phyloP scores from a whole-genome alignment of 1,139 yeast genomes.

The Protomyces inouyei region DNA sequence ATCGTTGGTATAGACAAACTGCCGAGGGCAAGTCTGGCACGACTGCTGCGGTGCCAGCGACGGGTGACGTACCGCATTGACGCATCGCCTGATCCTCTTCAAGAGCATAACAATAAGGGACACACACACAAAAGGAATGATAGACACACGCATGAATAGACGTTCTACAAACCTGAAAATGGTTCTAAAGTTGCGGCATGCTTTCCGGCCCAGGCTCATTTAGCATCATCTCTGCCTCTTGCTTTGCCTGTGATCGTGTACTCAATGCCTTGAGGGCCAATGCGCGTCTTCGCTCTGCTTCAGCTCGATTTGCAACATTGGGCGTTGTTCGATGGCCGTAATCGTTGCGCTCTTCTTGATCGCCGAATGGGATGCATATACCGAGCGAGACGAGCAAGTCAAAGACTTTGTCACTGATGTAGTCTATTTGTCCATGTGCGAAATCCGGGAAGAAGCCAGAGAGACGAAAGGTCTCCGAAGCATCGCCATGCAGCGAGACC shows the following conservation, averaged over 20 bases:
- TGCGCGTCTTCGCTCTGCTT: constrained; percentile 72
- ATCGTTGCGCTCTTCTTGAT: constrained; percentile 42
- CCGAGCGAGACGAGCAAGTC: constrained; percentile 51
- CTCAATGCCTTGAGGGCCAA: constrained; percentile 14
- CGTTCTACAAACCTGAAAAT: not conserved
- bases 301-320: constrained; percentile 37
- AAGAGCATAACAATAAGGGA: no score
- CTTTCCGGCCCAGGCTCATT: not conserved
- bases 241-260: constrained; percentile 6
- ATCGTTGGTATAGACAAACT: constrained; percentile 26
- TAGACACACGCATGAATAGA: no score
- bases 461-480: constrained; percentile 81
- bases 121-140: no score
- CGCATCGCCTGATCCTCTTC: no score
- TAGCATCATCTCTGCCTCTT: not conserved
- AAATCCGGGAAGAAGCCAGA: constrained; percentile 53
- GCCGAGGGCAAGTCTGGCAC: not conserved
- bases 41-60: not conserved
- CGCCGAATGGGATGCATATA: constrained; percentile 61
- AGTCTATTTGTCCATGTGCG: constrained; percentile 43
- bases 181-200: not conserved
- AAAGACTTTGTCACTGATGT: constrained; percentile 53
- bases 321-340: constrained; percentile 32
- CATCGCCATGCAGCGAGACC: constrained; percentile 56
- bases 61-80: no score